These are phyloP conservation scores for Phragmites australis DNA, from an alignment of 176 grass and related monocot species.

Conservation along the genomic window DNA sequence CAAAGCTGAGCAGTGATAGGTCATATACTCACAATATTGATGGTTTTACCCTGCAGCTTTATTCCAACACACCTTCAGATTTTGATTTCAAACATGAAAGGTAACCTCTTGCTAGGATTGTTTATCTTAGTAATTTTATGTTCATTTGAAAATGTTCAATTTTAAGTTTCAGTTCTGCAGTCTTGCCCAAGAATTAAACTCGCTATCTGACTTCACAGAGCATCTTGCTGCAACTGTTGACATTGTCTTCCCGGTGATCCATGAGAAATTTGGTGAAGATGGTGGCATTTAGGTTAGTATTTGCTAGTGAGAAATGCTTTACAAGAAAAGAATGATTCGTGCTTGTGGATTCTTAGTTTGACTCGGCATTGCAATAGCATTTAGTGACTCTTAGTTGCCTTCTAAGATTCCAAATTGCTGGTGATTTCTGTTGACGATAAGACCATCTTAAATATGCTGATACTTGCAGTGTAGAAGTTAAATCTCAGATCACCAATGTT, in stretches of 20 bases:
- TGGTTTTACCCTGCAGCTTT: slow-evolving; percentile 47
- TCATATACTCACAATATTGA: too few species aligned
- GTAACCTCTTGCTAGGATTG: slow-evolving; percentile 17
- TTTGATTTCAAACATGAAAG: slow-evolving; percentile 96
- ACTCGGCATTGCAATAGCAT: not conserved
- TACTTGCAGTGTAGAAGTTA: too few species aligned
- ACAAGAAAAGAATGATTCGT: not conserved
- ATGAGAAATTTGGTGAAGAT: slow-evolving; percentile 91
- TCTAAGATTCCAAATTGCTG: too few species aligned
- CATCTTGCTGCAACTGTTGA: slow-evolving; percentile 74
- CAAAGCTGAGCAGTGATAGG: too few species aligned
- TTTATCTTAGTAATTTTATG: not conserved
- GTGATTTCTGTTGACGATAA: too few species aligned
- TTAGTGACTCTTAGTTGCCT: not conserved
- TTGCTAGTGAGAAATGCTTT: not conserved
- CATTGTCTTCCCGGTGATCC: slow-evolving; percentile 82
- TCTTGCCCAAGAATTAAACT: slow-evolving; percentile 70
- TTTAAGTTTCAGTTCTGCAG: slow-evolving; percentile 41
- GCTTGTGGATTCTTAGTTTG: not conserved
- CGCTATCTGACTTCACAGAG: slow-evolving; percentile 56
- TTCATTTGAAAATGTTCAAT: not conserved
- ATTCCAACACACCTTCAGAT: slow-evolving; percentile 87
- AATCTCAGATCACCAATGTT: not conserved
- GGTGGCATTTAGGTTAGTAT: slow-evolving; percentile 74
- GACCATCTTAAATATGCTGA: too few species aligned